Evolutionary conservation across 2,329 filamentous ascomycete genomes (phyloP), one percentile per base, ranked within the genome.

Genomic region (Paracoccidioides lutzii): DNA sequence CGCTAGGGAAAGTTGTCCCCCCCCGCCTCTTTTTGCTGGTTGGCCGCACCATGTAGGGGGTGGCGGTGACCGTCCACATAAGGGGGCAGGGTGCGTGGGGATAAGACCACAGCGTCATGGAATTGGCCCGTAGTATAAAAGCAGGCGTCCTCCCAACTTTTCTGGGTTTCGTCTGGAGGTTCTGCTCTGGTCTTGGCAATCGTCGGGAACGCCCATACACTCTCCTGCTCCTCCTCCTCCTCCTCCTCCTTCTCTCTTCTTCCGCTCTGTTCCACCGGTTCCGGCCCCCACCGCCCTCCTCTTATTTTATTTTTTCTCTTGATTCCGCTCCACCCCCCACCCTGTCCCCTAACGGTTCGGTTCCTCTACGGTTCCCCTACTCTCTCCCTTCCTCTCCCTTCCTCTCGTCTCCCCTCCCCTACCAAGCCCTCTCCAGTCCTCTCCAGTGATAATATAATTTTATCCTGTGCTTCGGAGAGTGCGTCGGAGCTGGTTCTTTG

Each of bases 101-200:
- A 32, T 32, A 37, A 48, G 54, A 14, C 58, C 55, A 57, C 41
- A 43, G 40, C 48, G 30, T 42, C 43, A 53, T 42, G 9, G 44
- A 55, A 51, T 8, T 52, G 42, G 60, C 48, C 22, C 57, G 53
- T 52, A 49, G 56, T 61, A 61, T 61, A 61, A 58, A 61, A 61
- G 55, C 48, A 54, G 51, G 57, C 57, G 52, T 35, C 54, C 52
- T 57, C 57, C 57, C 59, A 55, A 58, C 38, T 46, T 56, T 53
- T 56, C 35, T 53, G 48, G 38, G 46, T 53, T 40, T 50, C 12
- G 22, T 59, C 52, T 59, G 57, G 52, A 38, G 22, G 44, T 57
- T 38, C 30, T 49, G 46, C 57, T 35, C 49, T 60, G 59, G 57
- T 60, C 60, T 61, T 60, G 58, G 58, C 58, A 58, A 37, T 56